Conservation (phyloP, 2,329 filamentous ascomycete genomes). For the Dactylella cylindrospora region DNA sequence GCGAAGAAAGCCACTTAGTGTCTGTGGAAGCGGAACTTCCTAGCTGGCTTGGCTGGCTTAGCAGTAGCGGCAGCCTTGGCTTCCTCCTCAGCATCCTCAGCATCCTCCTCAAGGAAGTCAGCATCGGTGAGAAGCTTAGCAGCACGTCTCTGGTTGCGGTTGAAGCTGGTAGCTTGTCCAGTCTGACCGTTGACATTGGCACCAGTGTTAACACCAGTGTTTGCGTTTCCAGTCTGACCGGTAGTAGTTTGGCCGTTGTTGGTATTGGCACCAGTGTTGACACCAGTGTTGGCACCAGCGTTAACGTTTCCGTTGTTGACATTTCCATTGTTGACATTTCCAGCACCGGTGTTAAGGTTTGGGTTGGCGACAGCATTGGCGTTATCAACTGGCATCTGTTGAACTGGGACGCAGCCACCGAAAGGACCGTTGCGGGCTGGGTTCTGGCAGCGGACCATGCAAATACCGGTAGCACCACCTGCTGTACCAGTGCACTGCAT, state of each 20-base stretch:
- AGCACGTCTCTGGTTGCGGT: too few relatives aligned
- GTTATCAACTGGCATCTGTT: constrained; percentile 54
- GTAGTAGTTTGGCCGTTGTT: background rate
- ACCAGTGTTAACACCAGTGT: background rate
- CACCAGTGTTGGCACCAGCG: background rate
- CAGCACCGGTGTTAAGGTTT: background rate
- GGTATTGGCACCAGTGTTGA: background rate
- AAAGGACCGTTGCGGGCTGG: constrained; percentile 62
- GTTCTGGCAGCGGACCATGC: constrained; percentile 64
- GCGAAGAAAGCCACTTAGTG: too few relatives aligned
- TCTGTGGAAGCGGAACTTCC: too few relatives aligned
- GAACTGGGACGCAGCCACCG: constrained; percentile 61
- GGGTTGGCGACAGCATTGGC: constrained; percentile 1
- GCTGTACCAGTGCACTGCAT: constrained; percentile 59
- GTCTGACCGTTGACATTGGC: too few relatives aligned
- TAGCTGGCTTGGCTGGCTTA: too few relatives aligned
- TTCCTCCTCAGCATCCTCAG: too few relatives aligned
- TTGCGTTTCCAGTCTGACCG: too few relatives aligned
- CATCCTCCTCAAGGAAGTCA: too few relatives aligned
- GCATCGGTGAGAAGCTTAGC: too few relatives aligned
- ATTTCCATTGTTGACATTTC: background rate
- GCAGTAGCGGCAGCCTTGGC: too few relatives aligned
- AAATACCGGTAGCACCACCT: constrained; percentile 50
- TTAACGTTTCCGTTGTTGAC: background rate
- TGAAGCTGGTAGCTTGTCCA: too few relatives aligned